These are phyloP conservation scores for Moniliophthora roreri DNA, from an alignment of 1,284 basidiomycete genomes.

Conservation along the genomic window DNA sequence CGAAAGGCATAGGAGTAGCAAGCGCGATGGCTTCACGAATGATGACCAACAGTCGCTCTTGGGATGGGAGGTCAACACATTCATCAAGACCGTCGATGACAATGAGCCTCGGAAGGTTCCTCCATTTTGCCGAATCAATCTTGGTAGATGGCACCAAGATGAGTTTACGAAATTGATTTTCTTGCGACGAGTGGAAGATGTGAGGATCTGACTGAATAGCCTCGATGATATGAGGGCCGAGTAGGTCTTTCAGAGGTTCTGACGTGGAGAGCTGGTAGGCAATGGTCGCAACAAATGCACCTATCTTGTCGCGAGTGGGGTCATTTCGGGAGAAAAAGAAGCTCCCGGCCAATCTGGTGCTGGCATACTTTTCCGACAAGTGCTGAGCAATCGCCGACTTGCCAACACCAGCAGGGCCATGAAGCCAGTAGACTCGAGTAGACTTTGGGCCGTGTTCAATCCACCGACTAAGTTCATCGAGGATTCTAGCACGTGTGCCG, in stretches of 20 bases:
- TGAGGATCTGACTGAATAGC: neutral
- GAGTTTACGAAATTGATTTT: neutral
- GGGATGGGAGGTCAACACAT: neutral
- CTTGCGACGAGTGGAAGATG: neutral
- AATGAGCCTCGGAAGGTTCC: neutral
- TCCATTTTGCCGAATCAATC: neutral
- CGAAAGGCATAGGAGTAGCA: neutral
- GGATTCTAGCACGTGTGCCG: slow-evolving; percentile 1
- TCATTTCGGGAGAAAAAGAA: no score
- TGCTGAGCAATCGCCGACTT: no score
- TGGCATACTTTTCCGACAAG: no score
- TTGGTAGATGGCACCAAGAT: neutral
- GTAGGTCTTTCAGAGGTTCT: neutral
- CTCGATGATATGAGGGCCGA: neutral
- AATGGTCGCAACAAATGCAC: no score
- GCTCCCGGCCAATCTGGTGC: no score
- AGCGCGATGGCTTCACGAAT: neutral
- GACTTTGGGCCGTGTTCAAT: neutral
- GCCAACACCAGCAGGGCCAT: no score
- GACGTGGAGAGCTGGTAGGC: no score
- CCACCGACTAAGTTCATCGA: neutral
- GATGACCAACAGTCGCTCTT: neutral
- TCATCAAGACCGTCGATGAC: slow-evolving; percentile 2
- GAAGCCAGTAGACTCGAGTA: no score
- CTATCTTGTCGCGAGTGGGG: no score